phyloP scores from a whole-genome alignment of 148 eudicot genomes.

The Silene uniflora region DNA sequence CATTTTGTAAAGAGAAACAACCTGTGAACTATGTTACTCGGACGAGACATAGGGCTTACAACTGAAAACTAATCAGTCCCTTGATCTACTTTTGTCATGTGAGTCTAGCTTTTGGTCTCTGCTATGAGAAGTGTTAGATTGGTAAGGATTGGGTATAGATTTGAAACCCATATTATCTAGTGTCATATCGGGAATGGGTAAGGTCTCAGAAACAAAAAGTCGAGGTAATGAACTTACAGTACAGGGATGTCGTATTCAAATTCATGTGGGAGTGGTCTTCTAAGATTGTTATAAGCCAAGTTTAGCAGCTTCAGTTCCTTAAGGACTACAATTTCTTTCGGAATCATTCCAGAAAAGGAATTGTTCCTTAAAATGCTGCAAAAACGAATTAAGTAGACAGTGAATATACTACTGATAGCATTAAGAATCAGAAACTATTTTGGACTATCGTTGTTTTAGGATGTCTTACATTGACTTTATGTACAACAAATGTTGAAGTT shows the following conservation, averaged over 20 bases:
- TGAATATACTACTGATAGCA: not conserved
- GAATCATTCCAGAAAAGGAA: constrained; percentile 71
- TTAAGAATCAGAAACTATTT: not conserved
- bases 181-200: not conserved
- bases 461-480: constrained; percentile 63
- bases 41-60: not conserved
- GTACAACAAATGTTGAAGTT: constrained; percentile 51
- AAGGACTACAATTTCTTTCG: constrained; percentile 48
- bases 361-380: constrained; percentile 74
- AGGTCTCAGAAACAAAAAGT: not conserved
- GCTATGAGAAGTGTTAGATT: not conserved
- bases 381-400: constrained; percentile 14
- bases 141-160: not conserved
- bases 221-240: constrained; percentile 43
- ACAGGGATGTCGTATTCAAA: constrained; percentile 36
- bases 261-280: constrained; percentile 38
- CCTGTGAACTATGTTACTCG: not conserved
- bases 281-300: constrained; percentile 58
- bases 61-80: not conserved
- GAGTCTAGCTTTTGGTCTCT: not conserved
- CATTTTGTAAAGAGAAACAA: not conserved
- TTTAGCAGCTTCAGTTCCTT: constrained; percentile 65
- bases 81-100: not conserved
- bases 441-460: not conserved
- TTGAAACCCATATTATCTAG: not conserved